Conservation (phyloP, 495 filamentous ascomycete species). For the Penicillium bovifimosum region DNA sequence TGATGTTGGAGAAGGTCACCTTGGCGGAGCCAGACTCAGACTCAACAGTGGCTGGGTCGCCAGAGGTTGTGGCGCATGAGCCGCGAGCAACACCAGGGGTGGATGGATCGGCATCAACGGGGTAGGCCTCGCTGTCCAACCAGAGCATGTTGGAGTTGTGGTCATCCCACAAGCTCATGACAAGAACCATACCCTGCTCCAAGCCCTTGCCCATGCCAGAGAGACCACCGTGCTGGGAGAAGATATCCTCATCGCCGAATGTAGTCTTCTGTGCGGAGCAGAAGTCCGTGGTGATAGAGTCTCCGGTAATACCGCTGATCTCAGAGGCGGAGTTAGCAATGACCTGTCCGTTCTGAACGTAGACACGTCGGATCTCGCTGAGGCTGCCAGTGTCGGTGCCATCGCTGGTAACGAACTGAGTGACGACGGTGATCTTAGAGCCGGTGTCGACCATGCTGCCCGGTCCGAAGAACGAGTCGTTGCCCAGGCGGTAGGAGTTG, state of each 20-base stretch:
- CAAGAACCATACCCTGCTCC: conserved; percentile 58
- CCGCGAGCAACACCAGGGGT: conserved; percentile 60
- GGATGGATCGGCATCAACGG: conserved; percentile 45
- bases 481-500: conserved; percentile 67
- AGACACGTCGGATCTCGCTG: conserved; percentile 62
- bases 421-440: conserved; percentile 60
- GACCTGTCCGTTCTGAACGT: conserved; percentile 62
- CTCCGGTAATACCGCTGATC: conserved; percentile 46
- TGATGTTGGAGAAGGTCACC: conserved; percentile 62
- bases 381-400: conserved; percentile 50
- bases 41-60: conserved; percentile 57
- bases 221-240: conserved; percentile 56
- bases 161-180: conserved; percentile 71
- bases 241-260: conserved; percentile 57
- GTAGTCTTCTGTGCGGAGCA: conserved; percentile 55
- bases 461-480: conserved; percentile 56
- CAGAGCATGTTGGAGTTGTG: conserved; percentile 70
- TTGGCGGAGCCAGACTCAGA: conserved; percentile 45
- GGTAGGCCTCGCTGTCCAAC: conserved; percentile 66
- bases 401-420: conserved; percentile 60
- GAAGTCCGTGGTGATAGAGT: conserved; percentile 56
- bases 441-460: conserved; percentile 59
- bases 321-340: conserved; percentile 54
- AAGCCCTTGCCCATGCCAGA: conserved; percentile 50
- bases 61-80: conserved; percentile 55